Evolutionary conservation across 768 basidiomycete genomes (phyloP), one percentile per base, ranked within the genome.

Genomic region (Cyclocybe aegerita): DNA sequence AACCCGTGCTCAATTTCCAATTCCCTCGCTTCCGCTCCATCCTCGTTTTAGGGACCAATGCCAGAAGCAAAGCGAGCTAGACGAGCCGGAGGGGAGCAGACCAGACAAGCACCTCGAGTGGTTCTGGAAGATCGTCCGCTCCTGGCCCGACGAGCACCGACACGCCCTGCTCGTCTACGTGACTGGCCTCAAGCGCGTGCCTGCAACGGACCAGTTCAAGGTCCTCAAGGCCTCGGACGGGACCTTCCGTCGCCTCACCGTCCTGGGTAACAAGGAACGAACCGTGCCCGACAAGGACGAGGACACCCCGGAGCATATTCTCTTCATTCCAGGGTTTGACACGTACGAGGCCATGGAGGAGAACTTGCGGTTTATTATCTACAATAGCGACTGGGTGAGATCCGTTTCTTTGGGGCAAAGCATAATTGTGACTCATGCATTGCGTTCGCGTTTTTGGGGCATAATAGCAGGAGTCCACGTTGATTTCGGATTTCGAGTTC

Each of bases 281-380:
- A 55, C 58, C 9, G 56, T 65, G 7, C 64, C 64, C 8, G 58
- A 61, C 38, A 57, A 53, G 41, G 53, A 54, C 16, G 64, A 61
- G 23, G 64, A 65, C 34, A 61, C 61, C 0, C 61, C 61, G 12
- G 64, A 65, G 43, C 64, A 65, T 50, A 56, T 61, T 36, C 56
- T 65, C 16, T 65, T 63, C 37, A 46, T 65, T 4, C 64, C 64
- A 11, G 60, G 55, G 10, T 63, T 63, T 34, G 60, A 65, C n/a
- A 56, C 48, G 32, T 60, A 57, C 29, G 54, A 57, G 39, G 54
- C 50, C 6, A 57, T 65, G 49, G 61, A 60, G 29, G 57, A 58
- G 30, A 54, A 52, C 30, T 33, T 65, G 39, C 48, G 62, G 8
- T 57, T 58, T 40, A 54, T 56, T 16, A 61, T 65, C 31, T 52